A percentile compares a stretch with the other conserved stretches of the same genome.
Conservation (phyloP, 768 basidiomycete species). For the Boletus fagicola region DNA sequence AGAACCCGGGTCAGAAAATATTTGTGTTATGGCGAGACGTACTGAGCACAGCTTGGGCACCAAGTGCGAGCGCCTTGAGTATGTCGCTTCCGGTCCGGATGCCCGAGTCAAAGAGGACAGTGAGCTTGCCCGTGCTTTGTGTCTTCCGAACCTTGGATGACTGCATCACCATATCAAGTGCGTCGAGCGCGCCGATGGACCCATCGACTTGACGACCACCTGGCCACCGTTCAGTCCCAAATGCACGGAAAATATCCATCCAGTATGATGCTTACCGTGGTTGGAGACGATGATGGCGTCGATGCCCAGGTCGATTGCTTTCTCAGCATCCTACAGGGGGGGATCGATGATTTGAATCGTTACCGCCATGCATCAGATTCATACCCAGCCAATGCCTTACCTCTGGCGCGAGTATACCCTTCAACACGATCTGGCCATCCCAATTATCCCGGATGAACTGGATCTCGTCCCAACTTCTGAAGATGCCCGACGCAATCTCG, state of each 20-base stretch:
- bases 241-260: neutral
- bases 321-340: constrained; percentile 43
- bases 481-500: constrained; percentile 40
- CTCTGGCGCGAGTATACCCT: constrained; percentile 39
- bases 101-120: constrained; percentile 67
- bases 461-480: constrained; percentile 47
- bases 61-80: constrained; percentile 54
- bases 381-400: neutral
- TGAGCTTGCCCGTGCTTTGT: constrained; percentile 57
- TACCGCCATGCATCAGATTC: neutral
- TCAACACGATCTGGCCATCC: constrained; percentile 49
- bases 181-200: constrained; percentile 68
- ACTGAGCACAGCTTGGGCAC: constrained; percentile 52
- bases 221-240: constrained; percentile 20
- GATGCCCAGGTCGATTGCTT: constrained; percentile 58
- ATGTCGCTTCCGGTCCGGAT: constrained; percentile 55
- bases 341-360: neutral
- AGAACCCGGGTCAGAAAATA: neutral
- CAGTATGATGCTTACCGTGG: constrained; percentile 49
- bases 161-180: constrained; percentile 64
- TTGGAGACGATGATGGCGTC: constrained; percentile 81
- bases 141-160: constrained; percentile 58
- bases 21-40: constrained; percentile 11
- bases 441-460: constrained; percentile 43
- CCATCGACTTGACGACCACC: constrained; percentile 80